Base-by-base conservation (phyloP, 164 flowering plant species). In the Stephania yunnanensis region DNA sequence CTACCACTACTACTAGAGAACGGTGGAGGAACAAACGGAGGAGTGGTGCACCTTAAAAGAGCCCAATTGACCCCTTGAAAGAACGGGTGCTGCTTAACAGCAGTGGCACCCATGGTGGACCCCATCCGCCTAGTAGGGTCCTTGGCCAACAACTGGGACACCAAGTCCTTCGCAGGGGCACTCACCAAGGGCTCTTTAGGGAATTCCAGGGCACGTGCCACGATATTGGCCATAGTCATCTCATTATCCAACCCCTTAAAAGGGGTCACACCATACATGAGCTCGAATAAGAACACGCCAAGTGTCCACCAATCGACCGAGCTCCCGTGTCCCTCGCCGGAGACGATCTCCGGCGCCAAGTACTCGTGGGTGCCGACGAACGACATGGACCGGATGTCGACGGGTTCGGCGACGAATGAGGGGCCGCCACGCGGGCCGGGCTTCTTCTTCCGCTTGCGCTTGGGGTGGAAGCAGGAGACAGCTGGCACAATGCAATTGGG, bases 271-370 rank as follows among this genome's bases (percentile, higher is more conserved):
- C 98, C 98, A 72, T 87, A 91, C 22, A 91, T 83, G 19, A 93
- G 73, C 78, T 93, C 98, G 68, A 82, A 93, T 12, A 93, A 81
- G 80, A 93, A 88, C 7, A 93, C 79, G 25, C 98, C 98, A 10
- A 93, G 74, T 4, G 98, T 93, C 98, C 98, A 93, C 98, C 98
- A 93, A 82, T 93, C 98, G 20, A 93, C 98, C 1, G 95, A 90
- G 69, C 86, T 90, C 3, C 98, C 96, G 74, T 93, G 98, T 2
- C 98, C 98, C 73, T 93, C 98, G 0, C 95, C 98, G 0, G 90
- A 87, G 4, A 93, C 88, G 25, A 93, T 93, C 82, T 93, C 98
- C 6, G 98, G 98, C 0, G 98, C 95, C 72, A 93, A 72, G 77
- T 93, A 93, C 83, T 93, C 98, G 70, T 93, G 97, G 36, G 98